Conservation (phyloP, 2,329 filamentous ascomycete species). For the Botrytis porri region DNA sequence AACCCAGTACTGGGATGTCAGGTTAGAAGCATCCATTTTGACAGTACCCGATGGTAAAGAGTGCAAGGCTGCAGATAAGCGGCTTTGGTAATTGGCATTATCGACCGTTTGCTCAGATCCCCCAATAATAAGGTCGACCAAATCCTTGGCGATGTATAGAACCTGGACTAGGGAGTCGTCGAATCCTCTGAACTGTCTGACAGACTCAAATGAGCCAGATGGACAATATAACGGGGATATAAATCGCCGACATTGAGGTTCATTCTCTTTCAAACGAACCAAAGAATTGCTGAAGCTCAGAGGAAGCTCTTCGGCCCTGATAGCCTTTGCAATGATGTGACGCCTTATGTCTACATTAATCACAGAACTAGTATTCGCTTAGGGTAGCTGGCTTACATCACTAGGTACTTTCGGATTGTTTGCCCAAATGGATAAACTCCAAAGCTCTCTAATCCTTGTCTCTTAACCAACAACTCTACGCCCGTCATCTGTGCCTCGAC, state of each 20-base stretch:
- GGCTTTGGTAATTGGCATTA: neutral
- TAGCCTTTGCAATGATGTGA: neutral
- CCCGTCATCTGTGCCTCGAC: neutral
- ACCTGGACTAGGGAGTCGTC: neutral
- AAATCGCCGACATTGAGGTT: neutral
- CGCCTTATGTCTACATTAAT: neutral
- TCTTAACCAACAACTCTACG: neutral
- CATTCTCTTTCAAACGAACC: neutral
- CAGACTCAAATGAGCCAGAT: neutral
- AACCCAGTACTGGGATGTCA: neutral
- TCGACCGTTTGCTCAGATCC: neutral
- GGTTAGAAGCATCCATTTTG: neutral
- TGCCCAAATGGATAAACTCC: neutral
- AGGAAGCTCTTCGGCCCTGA: neutral
- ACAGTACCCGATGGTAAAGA: neutral
- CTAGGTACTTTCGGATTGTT: neutral
- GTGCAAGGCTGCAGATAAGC: neutral
- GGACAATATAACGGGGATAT: neutral
- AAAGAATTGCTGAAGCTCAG: neutral
- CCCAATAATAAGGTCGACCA: neutral
- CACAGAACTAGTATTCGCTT: neutral
- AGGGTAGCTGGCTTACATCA: neutral
- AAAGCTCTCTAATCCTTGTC: neutral
- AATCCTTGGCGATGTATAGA: neutral
- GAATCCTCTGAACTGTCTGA: neutral